Base-by-base conservation (phyloP, 2,329 filamentous ascomycete genomes). In the Ilyonectria mors-panacis region DNA sequence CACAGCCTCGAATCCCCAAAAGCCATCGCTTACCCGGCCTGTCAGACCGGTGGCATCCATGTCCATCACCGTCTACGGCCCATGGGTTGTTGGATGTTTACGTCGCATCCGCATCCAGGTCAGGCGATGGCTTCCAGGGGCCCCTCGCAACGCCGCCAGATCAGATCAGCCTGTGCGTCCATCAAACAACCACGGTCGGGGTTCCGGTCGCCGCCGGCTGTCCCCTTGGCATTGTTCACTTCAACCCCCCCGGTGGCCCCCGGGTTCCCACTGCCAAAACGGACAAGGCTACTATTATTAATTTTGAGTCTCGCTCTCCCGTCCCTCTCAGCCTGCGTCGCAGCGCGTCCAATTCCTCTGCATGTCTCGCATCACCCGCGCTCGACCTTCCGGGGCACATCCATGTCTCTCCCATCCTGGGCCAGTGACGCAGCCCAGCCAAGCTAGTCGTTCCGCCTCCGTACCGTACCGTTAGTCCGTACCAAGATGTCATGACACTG, bases 291-390 rank as follows among this genome's bases (percentile, higher is more conserved):
- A 23, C 23, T 58, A 45, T 45, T 64, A 54, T 42, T 63, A 12
- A 26, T 23, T 17, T 47, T 47, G 54, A 45, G 48, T 30, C 54
- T 35, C 44, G 28, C 61, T 55, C 45, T 21, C 26, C 54, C n/a
- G 19, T 28, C 60, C n/a, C 39, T 42, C 39, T n/a, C 39, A 19
- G 3, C 39, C 30, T 58, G 61, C 55, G 55, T 64, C 47, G 33
- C 55, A 51, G 55, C 55, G 13, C 37, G 39, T 54, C 54, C 63
- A 67, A 47, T 58, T 58, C 56, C 63, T 63, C 58, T 60, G 59
- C 63, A 73, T 74, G 72, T 74, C 72, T 73, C 65, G 72, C 72
- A 73, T 74, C 72, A 73, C 44, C 63, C 69, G 59, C 58, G 56
- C 61, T 65, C 48, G 21, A 19, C 57, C 50, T 48, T 68, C 68